Conservation (phyloP, 2,329 filamentous ascomycete genomes). For the Venturia pyrina region DNA sequence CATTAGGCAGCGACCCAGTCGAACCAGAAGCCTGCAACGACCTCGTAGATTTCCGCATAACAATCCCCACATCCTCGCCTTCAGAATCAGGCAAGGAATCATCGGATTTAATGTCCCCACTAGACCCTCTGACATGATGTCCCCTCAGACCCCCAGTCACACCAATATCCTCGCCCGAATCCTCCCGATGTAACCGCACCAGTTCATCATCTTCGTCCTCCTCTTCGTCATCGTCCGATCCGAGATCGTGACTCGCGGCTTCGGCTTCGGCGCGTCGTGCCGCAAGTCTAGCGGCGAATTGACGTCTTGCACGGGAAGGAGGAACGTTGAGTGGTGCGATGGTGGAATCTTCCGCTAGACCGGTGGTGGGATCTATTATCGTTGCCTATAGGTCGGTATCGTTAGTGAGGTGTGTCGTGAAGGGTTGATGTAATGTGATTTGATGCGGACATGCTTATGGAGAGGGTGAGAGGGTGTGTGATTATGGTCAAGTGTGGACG, state of each 20-base stretch:
- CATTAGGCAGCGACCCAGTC: too few relatives aligned
- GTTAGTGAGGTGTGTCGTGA: neutral
- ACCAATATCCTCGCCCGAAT: neutral
- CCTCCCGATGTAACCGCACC: neutral
- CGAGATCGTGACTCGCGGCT: neutral
- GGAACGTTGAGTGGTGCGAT: slow-evolving; percentile 74
- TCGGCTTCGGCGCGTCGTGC: slow-evolving; percentile 30
- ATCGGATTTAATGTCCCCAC: neutral
- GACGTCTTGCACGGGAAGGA: slow-evolving; percentile 75
- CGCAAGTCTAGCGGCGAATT: slow-evolving; percentile 75
- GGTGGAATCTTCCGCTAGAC: slow-evolving; percentile 32
- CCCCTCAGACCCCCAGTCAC: neutral
- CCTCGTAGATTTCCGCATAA: slow-evolving; percentile 6
- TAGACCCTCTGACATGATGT: neutral
- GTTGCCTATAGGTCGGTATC: slow-evolving; percentile 26
- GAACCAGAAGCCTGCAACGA: neutral
- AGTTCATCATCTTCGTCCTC: slow-evolving; percentile 5
- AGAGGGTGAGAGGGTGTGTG: neutral
- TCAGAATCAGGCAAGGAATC: slow-evolving; percentile 3
- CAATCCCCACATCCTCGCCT: slow-evolving; percentile 12
- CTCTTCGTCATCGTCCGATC: slow-evolving; percentile 8
- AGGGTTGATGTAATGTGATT: neutral
- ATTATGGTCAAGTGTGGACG: too few relatives aligned
- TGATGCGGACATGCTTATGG: neutral
- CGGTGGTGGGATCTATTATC: slow-evolving; percentile 23